Evolutionary conservation across 257 asterid species (phyloP).

Genomic region (Paulownia fortunei): DNA sequence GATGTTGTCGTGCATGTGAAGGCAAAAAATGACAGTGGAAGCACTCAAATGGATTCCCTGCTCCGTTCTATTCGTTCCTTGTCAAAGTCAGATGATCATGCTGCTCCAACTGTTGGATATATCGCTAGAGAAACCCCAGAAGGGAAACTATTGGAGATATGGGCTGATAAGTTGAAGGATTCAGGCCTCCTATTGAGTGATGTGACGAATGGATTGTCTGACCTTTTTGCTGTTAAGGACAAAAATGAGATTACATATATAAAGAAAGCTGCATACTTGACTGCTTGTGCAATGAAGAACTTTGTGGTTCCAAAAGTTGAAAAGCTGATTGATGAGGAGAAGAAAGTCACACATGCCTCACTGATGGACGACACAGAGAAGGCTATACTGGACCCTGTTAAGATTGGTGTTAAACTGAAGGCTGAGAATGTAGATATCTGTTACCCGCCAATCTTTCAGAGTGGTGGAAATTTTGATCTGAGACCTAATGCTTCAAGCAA

Average conservation of each 20-base stretch:
- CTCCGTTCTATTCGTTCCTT: constrained; percentile 44
- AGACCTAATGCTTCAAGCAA: constrained; percentile 76
- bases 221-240: constrained; percentile 69
- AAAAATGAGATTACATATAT: constrained; percentile 55
- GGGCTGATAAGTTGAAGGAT: constrained; percentile 62
- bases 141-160: constrained; percentile 59
- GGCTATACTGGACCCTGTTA: constrained; percentile 67
- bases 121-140: constrained; percentile 69
- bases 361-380: constrained; percentile 80
- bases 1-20: constrained; percentile 61
- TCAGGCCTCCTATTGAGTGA: constrained; percentile 54
- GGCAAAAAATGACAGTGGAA: constrained; percentile 59
- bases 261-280: constrained; percentile 70
- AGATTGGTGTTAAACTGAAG: constrained; percentile 68
- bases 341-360: constrained; percentile 64
- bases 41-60: constrained; percentile 52
- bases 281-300: constrained; percentile 62
- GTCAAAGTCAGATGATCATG: constrained; percentile 37
- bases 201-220: constrained; percentile 62
- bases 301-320: constrained; percentile 72
- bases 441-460: constrained; percentile 87
- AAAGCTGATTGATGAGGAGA: constrained; percentile 74
- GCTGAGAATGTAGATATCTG: constrained; percentile 85
- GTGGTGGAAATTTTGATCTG: constrained; percentile 78
- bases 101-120: constrained; percentile 50